Percentiles rank a stretch among this genome's conserved stretches.
phyloP scores from a whole-genome alignment of 2,329 filamentous ascomycete species.

The Ophiocordyceps camponoti-saundersi region DNA sequence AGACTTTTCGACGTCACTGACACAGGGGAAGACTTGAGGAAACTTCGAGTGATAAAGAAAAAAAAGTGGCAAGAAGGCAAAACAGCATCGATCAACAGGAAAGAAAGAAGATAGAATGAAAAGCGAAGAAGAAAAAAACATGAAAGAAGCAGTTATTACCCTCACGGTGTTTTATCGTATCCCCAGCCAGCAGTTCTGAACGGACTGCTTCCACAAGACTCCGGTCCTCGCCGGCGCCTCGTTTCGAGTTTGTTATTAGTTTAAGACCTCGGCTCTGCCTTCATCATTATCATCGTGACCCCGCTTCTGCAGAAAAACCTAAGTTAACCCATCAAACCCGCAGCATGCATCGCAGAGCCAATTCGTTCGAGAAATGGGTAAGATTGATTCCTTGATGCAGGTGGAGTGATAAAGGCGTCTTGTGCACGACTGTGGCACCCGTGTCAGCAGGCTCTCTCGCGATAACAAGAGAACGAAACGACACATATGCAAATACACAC shows the following conservation, averaged over 20 bases:
- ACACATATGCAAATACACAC: slow-evolving; percentile 15
- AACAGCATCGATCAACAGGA: no score
- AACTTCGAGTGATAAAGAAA: no score
- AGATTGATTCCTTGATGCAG: slow-evolving; percentile 23
- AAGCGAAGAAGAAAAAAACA: no score
- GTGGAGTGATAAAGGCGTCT: slow-evolving; percentile 29
- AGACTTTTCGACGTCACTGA: no score
- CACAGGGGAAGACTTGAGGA: no score
- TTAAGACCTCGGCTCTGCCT: neutral
- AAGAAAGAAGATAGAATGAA: no score
- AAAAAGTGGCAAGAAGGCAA: no score
- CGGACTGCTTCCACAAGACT: no score
- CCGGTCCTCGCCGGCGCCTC: neutral
- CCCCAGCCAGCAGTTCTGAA: no score
- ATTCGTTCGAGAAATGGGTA: slow-evolving; percentile 15
- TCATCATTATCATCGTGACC: neutral
- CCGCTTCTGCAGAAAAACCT: neutral
- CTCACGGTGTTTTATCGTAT: no score
- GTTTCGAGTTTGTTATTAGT: neutral
- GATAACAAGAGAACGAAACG: neutral
- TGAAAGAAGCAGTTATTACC: no score
- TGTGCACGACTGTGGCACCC: slow-evolving; percentile 19
- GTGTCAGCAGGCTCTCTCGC: neutral
- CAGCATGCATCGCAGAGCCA: slow-evolving; percentile 29
- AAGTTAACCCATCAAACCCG: slow-evolving; percentile 5